Conservation (phyloP, 2,329 filamentous ascomycete genomes). For the Penicillium capsulatum region DNA sequence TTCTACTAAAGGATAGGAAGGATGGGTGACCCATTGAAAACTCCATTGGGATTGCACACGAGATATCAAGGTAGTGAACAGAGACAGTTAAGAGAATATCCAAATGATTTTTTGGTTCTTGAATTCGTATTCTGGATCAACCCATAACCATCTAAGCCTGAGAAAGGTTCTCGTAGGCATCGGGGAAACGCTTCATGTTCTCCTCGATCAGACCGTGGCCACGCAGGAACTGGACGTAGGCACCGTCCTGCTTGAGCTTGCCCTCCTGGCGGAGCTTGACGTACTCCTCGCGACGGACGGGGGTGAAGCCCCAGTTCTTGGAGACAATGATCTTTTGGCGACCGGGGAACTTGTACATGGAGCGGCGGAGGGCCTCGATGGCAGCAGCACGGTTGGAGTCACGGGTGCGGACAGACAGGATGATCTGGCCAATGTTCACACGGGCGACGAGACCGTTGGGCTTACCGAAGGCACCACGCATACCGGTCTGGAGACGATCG, state of each 20-base stretch:
- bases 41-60: conserved; percentile 22
- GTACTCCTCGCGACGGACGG: conserved; percentile 96
- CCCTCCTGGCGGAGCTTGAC: conserved; percentile 90
- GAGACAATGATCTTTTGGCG: conserved; percentile 99
- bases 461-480: conserved; percentile 99
- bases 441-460: conserved; percentile 97
- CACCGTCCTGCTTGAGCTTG: conserved; percentile 93
- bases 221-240: conserved; percentile 98
- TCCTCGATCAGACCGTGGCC: conserved; percentile 81
- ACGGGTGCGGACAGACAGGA: conserved; percentile 94
- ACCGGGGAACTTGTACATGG: conserved; percentile 99
- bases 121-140: conserved; percentile 27
- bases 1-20: not conserved
- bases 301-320: conserved; percentile 99
- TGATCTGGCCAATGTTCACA: conserved; percentile 99
- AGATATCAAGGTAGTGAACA: conserved; percentile 22
- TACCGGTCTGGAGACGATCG: conserved; percentile 99
- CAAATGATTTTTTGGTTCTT: conserved; percentile 24
- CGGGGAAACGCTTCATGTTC: conserved; percentile 94
- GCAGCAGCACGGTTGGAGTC: conserved; percentile 87
- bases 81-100: conserved; percentile 22
- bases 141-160: conserved; percentile 42
- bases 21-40: conserved; percentile 20
- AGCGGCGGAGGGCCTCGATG: conserved; percentile 97
- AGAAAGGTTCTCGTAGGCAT: conserved; percentile 60